A percentile compares a stretch with the other conserved stretches of the same genome.
Evolutionary conservation across 2,329 filamentous ascomycete genomes (phyloP).

Genomic region (Colletotrichum limetticola): DNA sequence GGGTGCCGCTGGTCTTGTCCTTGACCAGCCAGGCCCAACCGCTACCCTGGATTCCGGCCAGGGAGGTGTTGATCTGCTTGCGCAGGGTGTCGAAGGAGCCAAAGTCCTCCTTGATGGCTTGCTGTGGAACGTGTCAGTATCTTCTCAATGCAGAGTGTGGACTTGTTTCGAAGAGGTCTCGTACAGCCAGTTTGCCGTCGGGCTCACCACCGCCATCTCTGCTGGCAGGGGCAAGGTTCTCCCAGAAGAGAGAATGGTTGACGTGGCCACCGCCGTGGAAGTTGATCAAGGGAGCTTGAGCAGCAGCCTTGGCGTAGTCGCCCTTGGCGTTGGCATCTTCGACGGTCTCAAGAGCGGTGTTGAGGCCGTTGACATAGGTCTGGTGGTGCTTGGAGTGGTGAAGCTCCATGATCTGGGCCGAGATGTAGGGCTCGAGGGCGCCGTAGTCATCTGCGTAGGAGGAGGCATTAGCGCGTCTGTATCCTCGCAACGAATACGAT

Average conservation of each 20-base stretch:
- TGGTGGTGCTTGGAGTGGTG: slow-evolving; percentile 96
- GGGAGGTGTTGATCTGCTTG: slow-evolving; percentile 73
- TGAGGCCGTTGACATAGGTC: slow-evolving; percentile 91
- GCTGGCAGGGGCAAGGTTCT: slow-evolving; percentile 77
- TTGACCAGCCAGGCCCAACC: slow-evolving; percentile 93
- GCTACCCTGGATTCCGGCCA: slow-evolving; percentile 84
- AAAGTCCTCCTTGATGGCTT: slow-evolving; percentile 73
- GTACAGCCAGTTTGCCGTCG: slow-evolving; percentile 68
- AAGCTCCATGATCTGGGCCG: slow-evolving; percentile 94
- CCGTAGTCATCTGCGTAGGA: slow-evolving; percentile 84
- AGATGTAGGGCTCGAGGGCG: slow-evolving; percentile 87
- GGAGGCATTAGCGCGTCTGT: background rate
- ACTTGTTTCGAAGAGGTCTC: slow-evolving; percentile 7
- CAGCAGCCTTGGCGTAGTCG: slow-evolving; percentile 62
- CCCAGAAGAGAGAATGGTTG: slow-evolving; percentile 90
- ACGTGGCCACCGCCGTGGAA: slow-evolving; percentile 89
- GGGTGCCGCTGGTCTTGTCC: slow-evolving; percentile 69
- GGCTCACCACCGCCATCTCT: slow-evolving; percentile 71
- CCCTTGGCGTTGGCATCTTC: slow-evolving; percentile 72
- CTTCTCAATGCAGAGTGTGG: slow-evolving; percentile 16
- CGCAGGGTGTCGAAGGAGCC: slow-evolving; percentile 73
- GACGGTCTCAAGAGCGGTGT: slow-evolving; percentile 80
- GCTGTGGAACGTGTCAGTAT: slow-evolving; percentile 43
- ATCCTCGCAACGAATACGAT: background rate
- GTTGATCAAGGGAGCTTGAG: slow-evolving; percentile 68